Base-by-base conservation (phyloP, 768 basidiomycete species). In the Boletales sp. region DNA sequence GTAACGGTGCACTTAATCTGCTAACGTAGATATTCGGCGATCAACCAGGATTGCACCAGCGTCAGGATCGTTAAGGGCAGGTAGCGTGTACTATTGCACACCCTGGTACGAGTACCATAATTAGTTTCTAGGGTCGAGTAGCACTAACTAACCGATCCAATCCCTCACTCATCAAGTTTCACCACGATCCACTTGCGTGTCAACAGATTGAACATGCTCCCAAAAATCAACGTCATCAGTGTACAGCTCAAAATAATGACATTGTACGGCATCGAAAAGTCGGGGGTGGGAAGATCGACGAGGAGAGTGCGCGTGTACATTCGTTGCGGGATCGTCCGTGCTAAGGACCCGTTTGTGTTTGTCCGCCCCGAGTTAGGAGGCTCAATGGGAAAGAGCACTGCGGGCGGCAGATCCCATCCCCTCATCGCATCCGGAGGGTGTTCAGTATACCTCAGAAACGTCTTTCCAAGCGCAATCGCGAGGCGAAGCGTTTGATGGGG, bases 211-310 rank as follows among this genome's bases (percentile, higher is more conserved):
- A 97, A 93, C 40, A 95, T 70, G 60, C 83, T 90, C 50, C 95
- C 97, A 69, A 99, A 98, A 47, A 94, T 83, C 55, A 97, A 82
- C 40, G 94, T 93, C 45, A 97, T 79, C 37, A 97, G 73, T 10
- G 92, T 93, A 63, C 87, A 91, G 51, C 82, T 93, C 75, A 98
- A 87, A 61, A 97, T 97, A 69, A 98, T 97, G 41, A 98, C 95
- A 71, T 98, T 99, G 73, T 98, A 98, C 1, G 97, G 97, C 97
- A 98, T 98, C 68, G 90, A 94, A 66, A 98, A 98, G 67, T 98
- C 97, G 0, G 95, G 97, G 32, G 92, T 93, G n/a, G 95, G 87
- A n/a, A 97, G 79, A 66, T 94, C 92, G 40, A 94, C 82, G 34
- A 98, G 81, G 21, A 95, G 76, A 9, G 85, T 78, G 0, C 82